phyloP scores from a whole-genome alignment of 805 yeast genomes.

The Wickerhamomyces tratensis region DNA sequence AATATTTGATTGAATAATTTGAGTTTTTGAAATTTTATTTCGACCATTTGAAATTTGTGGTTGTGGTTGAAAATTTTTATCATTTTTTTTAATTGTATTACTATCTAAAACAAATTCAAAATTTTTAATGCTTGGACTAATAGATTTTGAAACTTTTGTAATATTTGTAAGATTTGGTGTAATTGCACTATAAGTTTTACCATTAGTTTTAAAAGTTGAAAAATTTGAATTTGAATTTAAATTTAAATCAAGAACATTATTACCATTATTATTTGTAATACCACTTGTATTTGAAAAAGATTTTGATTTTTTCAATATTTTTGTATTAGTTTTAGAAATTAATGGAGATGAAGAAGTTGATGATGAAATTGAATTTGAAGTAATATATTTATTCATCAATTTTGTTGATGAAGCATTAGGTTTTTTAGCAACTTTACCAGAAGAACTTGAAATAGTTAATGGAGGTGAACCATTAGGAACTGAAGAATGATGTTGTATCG shows the following conservation, averaged over 20 bases:
- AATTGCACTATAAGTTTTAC: no score
- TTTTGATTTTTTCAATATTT: slow-evolving; percentile 14
- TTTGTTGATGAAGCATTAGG: slow-evolving; percentile 17
- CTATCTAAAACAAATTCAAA: slow-evolving; percentile 18
- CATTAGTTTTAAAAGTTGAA: background rate
- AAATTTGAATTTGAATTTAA: background rate
- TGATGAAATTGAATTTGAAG: slow-evolving; percentile 4
- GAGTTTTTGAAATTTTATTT: no score
- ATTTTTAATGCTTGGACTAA: slow-evolving; percentile 6
- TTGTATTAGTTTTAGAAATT: background rate
- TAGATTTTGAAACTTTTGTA: background rate
- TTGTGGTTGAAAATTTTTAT: slow-evolving; percentile 2
- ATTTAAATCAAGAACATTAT: no score
- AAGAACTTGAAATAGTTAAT: background rate
- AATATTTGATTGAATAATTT: no score
- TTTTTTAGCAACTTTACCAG: slow-evolving; percentile 4
- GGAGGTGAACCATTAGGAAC: no score
- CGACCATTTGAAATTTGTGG: background rate
- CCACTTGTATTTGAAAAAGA: slow-evolving; percentile 8
- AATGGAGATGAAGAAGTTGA: slow-evolving; percentile 1
- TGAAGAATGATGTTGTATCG: slow-evolving; percentile 3
- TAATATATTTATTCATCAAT: slow-evolving; percentile 4
- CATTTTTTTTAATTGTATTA: slow-evolving; percentile 1
- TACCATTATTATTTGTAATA: background rate
- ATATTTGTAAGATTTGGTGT: background rate